Conservation (phyloP, 1,284 basidiomycete species). For the Puccinia polysora region DNA sequence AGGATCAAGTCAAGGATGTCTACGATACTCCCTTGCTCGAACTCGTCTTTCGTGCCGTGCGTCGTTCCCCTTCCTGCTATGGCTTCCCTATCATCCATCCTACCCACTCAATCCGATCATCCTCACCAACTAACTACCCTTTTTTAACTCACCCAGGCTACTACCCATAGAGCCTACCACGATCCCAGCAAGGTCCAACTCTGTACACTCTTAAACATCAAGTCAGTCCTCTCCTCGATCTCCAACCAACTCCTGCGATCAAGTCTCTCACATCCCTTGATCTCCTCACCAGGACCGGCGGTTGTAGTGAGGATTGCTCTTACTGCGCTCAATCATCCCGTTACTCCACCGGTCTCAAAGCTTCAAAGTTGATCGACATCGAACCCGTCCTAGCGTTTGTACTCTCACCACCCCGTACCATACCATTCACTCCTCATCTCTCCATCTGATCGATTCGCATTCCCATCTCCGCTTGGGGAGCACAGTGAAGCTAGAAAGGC, state of each 20-base stretch:
- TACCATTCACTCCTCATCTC: background rate
- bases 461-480: no score
- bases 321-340: constrained; percentile 96
- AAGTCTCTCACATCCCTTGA: background rate
- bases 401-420: background rate
- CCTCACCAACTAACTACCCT: background rate
- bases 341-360: constrained; percentile 78
- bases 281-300: constrained; percentile 60
- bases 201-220: constrained; percentile 98
- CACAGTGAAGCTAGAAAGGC: constrained; percentile 66
- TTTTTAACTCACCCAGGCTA: constrained; percentile 52
- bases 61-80: constrained; percentile 48
- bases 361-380: constrained; percentile 79
- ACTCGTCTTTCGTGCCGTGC: constrained; percentile 75
- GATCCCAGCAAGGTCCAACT: constrained; percentile 86
- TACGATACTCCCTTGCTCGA: constrained; percentile 77
- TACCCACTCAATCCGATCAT: background rate
- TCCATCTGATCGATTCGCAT: background rate
- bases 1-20: constrained; percentile 67
- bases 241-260: no score
- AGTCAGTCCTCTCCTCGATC: constrained; percentile 57
- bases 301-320: constrained; percentile 94
- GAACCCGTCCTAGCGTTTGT: constrained; percentile 84
- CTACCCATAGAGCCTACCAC: constrained; percentile 77
- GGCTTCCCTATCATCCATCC: background rate